Percentiles rank a stretch among this genome's conserved stretches.
phyloP scores from a whole-genome alignment of 2,329 filamentous ascomycete species.

The Colletotrichum sp. region DNA sequence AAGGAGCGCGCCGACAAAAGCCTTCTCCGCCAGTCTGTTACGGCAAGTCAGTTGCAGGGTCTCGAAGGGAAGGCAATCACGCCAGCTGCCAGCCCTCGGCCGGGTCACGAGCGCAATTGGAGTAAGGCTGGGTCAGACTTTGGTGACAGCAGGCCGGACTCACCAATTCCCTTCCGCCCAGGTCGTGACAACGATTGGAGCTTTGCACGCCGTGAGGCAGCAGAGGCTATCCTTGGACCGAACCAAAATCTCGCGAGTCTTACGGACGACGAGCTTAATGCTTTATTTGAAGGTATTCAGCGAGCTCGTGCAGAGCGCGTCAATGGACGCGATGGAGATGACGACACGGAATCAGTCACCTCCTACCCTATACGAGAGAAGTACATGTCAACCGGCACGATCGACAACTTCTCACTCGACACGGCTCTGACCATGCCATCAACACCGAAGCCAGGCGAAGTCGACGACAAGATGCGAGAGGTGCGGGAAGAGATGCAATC shows the following conservation, averaged over 20 bases:
- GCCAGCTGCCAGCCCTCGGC: constrained; percentile 66
- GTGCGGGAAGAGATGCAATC: constrained; percentile 83
- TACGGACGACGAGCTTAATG: constrained; percentile 92
- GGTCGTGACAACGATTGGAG: constrained; percentile 93
- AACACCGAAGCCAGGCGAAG: constrained; percentile 80
- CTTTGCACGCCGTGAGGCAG: constrained; percentile 91
- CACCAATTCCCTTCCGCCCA: constrained; percentile 72
- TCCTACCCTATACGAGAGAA: constrained; percentile 92
- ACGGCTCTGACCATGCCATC: constrained; percentile 94
- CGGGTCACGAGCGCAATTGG: constrained; percentile 77
- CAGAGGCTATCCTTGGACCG: constrained; percentile 84
- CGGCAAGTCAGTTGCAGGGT: constrained; percentile 63
- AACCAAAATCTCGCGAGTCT: constrained; percentile 91
- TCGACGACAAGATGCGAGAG: constrained; percentile 76
- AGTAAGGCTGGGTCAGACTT: constrained; percentile 82
- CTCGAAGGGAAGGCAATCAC: constrained; percentile 64
- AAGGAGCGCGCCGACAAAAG: constrained; percentile 91
- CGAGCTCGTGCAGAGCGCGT: constrained; percentile 81
- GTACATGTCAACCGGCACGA: constrained; percentile 91
- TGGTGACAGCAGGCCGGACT: constrained; percentile 79
- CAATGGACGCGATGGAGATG: constrained; percentile 76
- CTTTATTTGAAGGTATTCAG: constrained; percentile 92
- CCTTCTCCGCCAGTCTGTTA: constrained; percentile 82
- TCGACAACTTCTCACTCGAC: constrained; percentile 96
- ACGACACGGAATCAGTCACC: constrained; percentile 87